Conservation (phyloP, 106 monocot genomes). For the Ottelia alismoides region DNA sequence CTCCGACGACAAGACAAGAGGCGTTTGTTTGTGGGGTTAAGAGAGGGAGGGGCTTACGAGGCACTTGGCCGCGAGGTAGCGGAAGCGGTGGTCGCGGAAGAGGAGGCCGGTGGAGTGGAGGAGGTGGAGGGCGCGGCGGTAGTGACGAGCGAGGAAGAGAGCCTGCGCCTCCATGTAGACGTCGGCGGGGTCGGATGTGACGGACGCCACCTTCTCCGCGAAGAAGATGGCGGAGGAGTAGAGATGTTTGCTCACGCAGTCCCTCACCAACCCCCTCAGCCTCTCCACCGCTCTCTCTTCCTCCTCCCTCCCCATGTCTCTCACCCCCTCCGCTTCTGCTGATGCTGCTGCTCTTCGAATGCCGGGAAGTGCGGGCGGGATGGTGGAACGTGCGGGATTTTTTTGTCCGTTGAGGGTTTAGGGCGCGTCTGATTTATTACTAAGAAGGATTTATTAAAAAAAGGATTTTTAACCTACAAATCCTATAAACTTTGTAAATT, state of each 20-base stretch:
- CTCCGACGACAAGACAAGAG: too few species aligned
- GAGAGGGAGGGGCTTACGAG: constrained; percentile 24
- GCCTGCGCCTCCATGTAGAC: constrained; percentile 99
- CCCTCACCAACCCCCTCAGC: constrained; percentile 79
- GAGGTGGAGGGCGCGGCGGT: constrained; percentile 86
- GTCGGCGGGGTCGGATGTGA: constrained; percentile 80
- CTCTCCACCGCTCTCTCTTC: constrained; percentile 81
- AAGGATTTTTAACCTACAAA: too few species aligned
- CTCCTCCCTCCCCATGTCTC: too few species aligned
- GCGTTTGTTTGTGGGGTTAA: too few species aligned
- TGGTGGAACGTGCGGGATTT: too few species aligned
- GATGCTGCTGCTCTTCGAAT: too few species aligned
- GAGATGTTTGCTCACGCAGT: constrained; percentile 91
- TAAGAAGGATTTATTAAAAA: too few species aligned
- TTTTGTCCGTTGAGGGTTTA: too few species aligned
- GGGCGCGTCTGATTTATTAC: too few species aligned
- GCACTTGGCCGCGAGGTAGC: constrained; percentile 97
- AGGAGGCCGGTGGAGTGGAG: constrained; percentile 71
- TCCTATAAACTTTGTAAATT: too few species aligned
- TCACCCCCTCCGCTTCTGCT: too few species aligned
- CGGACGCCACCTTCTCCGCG: constrained; percentile 86
- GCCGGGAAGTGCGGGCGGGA: too few species aligned
- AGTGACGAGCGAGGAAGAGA: constrained; percentile 81
- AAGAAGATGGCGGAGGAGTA: constrained; percentile 97
- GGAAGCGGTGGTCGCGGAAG: constrained; percentile 79